Base-by-base conservation (phyloP, 139 green algal species). In the Chlamydomonas incerta region DNA sequence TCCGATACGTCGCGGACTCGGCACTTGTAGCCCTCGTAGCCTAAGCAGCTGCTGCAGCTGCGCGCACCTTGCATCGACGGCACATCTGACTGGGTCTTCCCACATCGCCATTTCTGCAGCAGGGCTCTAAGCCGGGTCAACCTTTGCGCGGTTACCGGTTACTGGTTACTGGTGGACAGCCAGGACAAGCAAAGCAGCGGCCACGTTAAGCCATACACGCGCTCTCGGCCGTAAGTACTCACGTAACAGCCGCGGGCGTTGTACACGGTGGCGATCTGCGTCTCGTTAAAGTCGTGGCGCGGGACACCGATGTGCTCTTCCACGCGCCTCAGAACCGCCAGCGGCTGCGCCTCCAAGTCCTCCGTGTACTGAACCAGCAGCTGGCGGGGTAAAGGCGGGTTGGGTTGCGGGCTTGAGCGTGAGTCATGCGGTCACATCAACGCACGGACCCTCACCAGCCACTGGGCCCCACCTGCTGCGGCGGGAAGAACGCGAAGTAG, bases 351-450 rank as follows among this genome's bases (percentile, higher is more conserved):
- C 3, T 50, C 47, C 66, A 85, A 28, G 21, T 85, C 79, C 13
- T 85, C 79, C 50, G 79, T 76, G 79, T 85, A 85, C 31, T 76
- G 79, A 31, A 85, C 79, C 65, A 76, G 65, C 28, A 85, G 26
- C 79, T 85, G 65, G 68, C 17, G 34, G 33, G 9, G 65, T 6
- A 41, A 28, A 34, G 9, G 70, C 37, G 11, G 70, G 60, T 33
- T 58, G 13, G 52, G 52, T 58, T 63, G 55, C 6, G 55, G 20
- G 55, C 20, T 6, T 26, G 21, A 63, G 55, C 20, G 55, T 63
- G 55, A 26, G 8, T 6, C 55, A 18, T 26, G 20, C 6, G 20
- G 55, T 10, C 10, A 63, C 6, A 63, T 2, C 55, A 26, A 18
- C 3, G 20, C 55, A 23, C 10, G 18, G 55, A 10, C 20, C 18